Percentiles rank a stretch among this genome's conserved stretches.
Conservation (phyloP, 2,329 filamentous ascomycete genomes). For the Penicillium sp. region DNA sequence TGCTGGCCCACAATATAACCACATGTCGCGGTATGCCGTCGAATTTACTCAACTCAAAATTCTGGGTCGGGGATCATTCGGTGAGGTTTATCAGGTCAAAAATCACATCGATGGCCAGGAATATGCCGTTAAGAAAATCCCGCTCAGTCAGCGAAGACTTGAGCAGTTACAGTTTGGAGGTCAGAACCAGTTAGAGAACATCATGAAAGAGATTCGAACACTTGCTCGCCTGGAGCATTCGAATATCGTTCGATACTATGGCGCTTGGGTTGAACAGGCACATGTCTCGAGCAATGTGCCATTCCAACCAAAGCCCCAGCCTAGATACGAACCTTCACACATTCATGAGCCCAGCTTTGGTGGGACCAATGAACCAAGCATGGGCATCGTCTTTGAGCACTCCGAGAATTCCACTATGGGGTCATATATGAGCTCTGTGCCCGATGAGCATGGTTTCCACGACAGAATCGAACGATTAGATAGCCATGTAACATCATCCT, state of each 20-base stretch:
- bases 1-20: slow-evolving; percentile 22
- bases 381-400: slow-evolving; percentile 44
- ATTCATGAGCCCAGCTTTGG: slow-evolving; percentile 9
- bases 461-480: slow-evolving; percentile 21
- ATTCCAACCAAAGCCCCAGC: slow-evolving; percentile 5
- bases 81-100: slow-evolving; percentile 61
- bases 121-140: slow-evolving; percentile 68
- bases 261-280: slow-evolving; percentile 61
- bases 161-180: slow-evolving; percentile 54
- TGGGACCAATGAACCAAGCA: slow-evolving; percentile 28
- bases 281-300: slow-evolving; percentile 24
- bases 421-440: slow-evolving; percentile 19
- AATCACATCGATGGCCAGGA: slow-evolving; percentile 62
- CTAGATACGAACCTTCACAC: slow-evolving; percentile 15
- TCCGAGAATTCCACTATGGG: slow-evolving; percentile 31
- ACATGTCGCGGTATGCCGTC: slow-evolving; percentile 47
- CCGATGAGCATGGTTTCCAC: slow-evolving; percentile 20
- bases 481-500: slow-evolving; percentile 43
- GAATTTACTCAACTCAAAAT: slow-evolving; percentile 56
- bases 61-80: slow-evolving; percentile 66
- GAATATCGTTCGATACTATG: slow-evolving; percentile 67
- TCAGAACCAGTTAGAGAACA: slow-evolving; percentile 54
- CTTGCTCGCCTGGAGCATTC: slow-evolving; percentile 63
- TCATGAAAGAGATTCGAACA: slow-evolving; percentile 62
- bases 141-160: slow-evolving; percentile 54